These are phyloP conservation scores for Phytophthora ramorum DNA, from an alignment of 352 stramenopile genomes.

Conservation along the genomic window DNA sequence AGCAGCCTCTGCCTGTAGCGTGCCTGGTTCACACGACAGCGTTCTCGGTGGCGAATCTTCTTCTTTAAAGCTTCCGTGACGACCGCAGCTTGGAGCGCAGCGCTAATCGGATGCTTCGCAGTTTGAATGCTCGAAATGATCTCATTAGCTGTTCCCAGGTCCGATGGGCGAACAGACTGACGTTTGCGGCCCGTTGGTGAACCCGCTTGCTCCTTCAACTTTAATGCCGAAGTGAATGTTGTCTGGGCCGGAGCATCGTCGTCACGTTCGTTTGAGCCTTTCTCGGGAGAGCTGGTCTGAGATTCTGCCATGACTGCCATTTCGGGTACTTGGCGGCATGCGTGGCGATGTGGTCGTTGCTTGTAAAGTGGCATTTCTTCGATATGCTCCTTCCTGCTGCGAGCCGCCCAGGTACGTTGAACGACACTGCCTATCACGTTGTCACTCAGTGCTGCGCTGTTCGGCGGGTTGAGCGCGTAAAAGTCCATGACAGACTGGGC, in stretches of 20 bases:
- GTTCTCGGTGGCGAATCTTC: constrained; percentile 19
- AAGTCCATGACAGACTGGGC: not conserved
- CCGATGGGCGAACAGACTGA: not conserved
- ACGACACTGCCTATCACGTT: not conserved
- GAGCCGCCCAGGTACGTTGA: not conserved
- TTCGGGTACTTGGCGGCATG: not conserved
- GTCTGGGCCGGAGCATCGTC: not conserved
- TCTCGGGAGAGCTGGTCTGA: not conserved
- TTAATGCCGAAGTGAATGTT: not conserved
- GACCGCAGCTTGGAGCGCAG: not conserved
- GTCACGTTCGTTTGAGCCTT: not conserved
- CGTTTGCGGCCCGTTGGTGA: not conserved
- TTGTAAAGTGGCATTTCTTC: not conserved
- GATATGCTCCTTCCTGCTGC: not conserved
- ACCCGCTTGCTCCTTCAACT: not conserved
- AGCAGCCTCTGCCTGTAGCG: constrained; percentile 12
- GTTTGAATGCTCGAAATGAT: not conserved
- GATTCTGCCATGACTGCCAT: not conserved
- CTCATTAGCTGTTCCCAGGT: not conserved
- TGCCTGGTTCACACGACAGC: constrained; percentile 13
- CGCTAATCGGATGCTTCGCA: not conserved
- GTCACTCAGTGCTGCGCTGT: not conserved
- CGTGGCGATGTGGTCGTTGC: not conserved
- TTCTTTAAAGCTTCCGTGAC: constrained; percentile 5
- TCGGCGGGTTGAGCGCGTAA: not conserved